Evolutionary conservation across 1,139 yeast species (phyloP).

Genomic region (Yamadazyma sp.): DNA sequence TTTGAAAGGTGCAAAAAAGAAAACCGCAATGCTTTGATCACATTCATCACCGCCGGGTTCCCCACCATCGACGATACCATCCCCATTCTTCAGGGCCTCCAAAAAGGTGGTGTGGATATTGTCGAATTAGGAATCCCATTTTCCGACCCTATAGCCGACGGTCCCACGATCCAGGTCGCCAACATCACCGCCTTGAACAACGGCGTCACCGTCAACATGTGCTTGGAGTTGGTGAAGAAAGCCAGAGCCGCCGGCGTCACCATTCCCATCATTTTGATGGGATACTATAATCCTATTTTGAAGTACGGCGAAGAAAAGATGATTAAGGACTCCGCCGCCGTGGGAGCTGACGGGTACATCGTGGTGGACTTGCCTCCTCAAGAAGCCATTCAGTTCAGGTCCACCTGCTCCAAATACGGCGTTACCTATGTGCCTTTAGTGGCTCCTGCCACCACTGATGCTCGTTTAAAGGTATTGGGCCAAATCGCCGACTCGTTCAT

Average conservation of each 20-base stretch:
- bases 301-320: conserved; percentile 86
- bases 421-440: conserved; percentile 88
- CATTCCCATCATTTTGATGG: conserved; percentile 91
- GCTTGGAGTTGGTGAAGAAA: conserved; percentile 65
- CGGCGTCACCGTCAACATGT: conserved; percentile 69
- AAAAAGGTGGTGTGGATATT: conserved; percentile 92
- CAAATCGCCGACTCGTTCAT: conserved; percentile 91
- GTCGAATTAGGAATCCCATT: conserved; percentile 96
- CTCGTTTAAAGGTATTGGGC: conserved; percentile 73
- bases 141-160: conserved; percentile 99
- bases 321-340: conserved; percentile 71
- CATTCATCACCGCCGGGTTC: conserved; percentile 92
- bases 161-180: conserved; percentile 92
- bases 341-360: conserved; percentile 94
- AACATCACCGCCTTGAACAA: conserved; percentile 77
- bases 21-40: conserved; percentile 83
- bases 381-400: conserved; percentile 88
- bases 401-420: conserved; percentile 63
- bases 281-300: conserved; percentile 92
- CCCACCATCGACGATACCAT: conserved; percentile 87
- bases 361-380: conserved; percentile 97
- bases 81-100: conserved; percentile 82
- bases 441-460: conserved; percentile 95
- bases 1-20: conserved; percentile 70
- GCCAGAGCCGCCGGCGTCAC: conserved; percentile 86